Base-by-base conservation (phyloP, 441 rosid species). In the Isatis lusitanica region DNA sequence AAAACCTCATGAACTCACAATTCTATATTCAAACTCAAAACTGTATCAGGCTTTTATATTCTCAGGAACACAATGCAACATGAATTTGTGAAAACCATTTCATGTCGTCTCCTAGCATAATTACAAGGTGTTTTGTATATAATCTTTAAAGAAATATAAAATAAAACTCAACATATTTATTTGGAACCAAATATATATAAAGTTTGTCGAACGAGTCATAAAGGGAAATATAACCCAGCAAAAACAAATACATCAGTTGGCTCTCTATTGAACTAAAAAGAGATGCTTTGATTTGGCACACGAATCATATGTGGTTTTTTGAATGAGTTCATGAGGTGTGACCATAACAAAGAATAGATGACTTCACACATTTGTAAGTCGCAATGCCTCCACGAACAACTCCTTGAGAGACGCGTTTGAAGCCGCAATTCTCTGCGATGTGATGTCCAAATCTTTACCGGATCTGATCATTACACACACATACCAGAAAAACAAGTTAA, bases 381-480 rank as follows among this genome's bases (percentile, higher is more conserved):
- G 81, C 86, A 92, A 80, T 46, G 84, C 88, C 80, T 88, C 85
- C 6, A 85, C 80, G 73, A 95, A 92, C 47, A 84, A 82, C 71
- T 87, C 96, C 86, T 87, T 91, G 56, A 93, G 79, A 48, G 60
- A 81, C 31, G 87, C 87, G 75, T 93, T 95, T 35, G 98, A 92
- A 35, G 95, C 97, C 3, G 99, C 99, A 10, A 91, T 86, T 78
- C 97, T 85, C 57, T 85, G 92, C 58, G 86, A 77, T 13, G 91
- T 85, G 81, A 90, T 90, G 86, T 93, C 89, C 55, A 93, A 85
- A 53, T 91, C 96, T 79, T 84, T 80, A 71, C 99, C 99, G 36
- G 96, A 90, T 61, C 99, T 92, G 90, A 80, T 13, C 51, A 58
- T 65, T 9, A 48, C 55, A 52, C 11, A 21, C 59, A 30, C 33